Base-by-base conservation (phyloP, 2,329 filamentous ascomycete genomes). In the Arthrobotrys iridis region DNA sequence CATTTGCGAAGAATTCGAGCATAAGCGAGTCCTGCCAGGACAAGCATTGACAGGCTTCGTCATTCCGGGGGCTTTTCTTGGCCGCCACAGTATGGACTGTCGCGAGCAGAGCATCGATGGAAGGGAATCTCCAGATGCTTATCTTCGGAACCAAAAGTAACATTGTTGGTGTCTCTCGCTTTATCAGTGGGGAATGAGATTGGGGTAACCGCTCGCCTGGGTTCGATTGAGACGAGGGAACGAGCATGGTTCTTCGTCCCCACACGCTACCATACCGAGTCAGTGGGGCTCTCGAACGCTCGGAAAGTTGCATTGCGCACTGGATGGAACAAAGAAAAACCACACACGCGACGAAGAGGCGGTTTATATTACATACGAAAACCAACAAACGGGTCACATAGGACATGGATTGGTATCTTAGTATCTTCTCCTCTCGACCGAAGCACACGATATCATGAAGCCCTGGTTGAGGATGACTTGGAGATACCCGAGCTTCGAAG, bases 251-350 rank as follows among this genome's bases (percentile, higher is more conserved):
- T 35, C 40, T 33, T 48, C 24, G 58, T 73, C 60, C 50, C 68
- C 60, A 65, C 68, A 73, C 60, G 68, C 52, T 73, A 73, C 68
- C 68, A 41, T 65, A 40, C 65, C 65, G 55, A 45, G 50, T 26
- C 57, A 35, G 65, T 70, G 65, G 65, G 65, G 55, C 65, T 52
- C 43, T 68, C 30, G 26, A 35, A n/a, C 55, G 30, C 11, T 55
- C 45, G 43, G 65, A 67, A 20, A 71, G 30, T 73, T 66, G 68
- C 68, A 73, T 73, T 40, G 59, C 68, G 15, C 50, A 28, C 18
- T 41, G 37, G 37, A 58, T 52, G 30, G 18, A 28, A 43, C 50
- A 50, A 48, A 57, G 28, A 50, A 22, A 58, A 45, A 43, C 35
- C 35, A 45, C 52, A 60, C 67, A 60, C 60, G 68, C 60, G 68